Conservation (phyloP, 305 asterid species). For the Fraxinus baroniana region DNA sequence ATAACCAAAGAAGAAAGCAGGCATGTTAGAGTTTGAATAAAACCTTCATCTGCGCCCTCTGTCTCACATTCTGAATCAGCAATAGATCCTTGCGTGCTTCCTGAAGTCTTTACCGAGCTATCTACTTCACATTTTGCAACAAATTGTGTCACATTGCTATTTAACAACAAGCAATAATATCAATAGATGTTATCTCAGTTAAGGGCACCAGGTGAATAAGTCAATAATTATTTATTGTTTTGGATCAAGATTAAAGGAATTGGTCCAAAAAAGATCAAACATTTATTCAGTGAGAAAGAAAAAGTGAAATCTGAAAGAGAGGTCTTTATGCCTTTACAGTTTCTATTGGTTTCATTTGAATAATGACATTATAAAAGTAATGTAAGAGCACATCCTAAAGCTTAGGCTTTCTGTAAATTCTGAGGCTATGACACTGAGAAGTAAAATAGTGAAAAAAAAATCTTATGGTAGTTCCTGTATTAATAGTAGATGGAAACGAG, state of each 20-base stretch:
- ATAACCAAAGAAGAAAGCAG: conserved; percentile 20
- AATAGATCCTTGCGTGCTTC: conserved; percentile 35
- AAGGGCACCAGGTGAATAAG: conserved; percentile 7
- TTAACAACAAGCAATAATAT: conserved; percentile 21
- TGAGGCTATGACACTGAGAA: neutral
- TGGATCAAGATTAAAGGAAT: conserved; percentile 15
- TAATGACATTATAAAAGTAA: neutral
- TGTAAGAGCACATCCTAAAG: conserved; percentile 5
- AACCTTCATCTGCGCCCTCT: conserved; percentile 37
- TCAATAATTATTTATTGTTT: neutral
- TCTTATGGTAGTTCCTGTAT: neutral
- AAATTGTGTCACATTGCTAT: conserved; percentile 34
- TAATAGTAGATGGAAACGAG: conserved; percentile 5
- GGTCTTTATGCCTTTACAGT: neutral
- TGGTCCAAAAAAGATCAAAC: neutral
- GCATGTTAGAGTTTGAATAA: conserved; percentile 26
- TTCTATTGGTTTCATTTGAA: conserved; percentile 3
- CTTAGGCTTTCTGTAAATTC: neutral
- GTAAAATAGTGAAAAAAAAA: neutral
- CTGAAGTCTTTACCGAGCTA: conserved; percentile 35
- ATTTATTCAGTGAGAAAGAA: neutral
- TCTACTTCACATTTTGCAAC: conserved; percentile 44
- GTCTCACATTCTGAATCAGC: conserved; percentile 32
- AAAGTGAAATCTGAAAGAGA: conserved; percentile 4
- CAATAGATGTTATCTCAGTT: neutral